A percentile compares a stretch with the other conserved stretches of the same genome.
Evolutionary conservation across 2,329 filamentous ascomycete genomes (phyloP).

Genomic region (Mariannaea sp.): DNA sequence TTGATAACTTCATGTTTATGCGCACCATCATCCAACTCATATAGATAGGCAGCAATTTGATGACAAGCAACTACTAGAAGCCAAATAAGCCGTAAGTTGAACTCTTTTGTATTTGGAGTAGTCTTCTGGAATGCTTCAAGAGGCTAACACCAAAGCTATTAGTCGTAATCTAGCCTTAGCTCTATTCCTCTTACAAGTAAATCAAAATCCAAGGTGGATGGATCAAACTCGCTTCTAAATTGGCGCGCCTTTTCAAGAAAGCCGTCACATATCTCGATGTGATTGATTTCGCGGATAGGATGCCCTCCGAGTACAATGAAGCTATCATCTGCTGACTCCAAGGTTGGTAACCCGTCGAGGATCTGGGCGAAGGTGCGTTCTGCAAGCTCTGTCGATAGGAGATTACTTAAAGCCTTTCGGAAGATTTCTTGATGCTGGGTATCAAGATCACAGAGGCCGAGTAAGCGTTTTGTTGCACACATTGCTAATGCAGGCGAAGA

Average conservation of each 20-base stretch:
- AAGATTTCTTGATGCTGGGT: background rate
- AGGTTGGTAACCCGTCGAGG: conserved; percentile 5
- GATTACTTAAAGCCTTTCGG: background rate
- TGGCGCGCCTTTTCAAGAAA: conserved; percentile 11
- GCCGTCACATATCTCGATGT: background rate
- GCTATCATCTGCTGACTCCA: background rate
- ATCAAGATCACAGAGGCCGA: background rate
- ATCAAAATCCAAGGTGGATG: background rate
- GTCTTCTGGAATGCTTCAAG: conserved; percentile 5
- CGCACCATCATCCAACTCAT: conserved; percentile 10
- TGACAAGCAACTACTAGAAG: conserved; percentile 10
- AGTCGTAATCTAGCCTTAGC: background rate
- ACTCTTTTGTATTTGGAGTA: background rate
- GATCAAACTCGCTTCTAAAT: conserved; percentile 1
- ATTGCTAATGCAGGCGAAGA: no score
- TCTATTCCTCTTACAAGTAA: background rate
- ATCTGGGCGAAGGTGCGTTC: conserved; percentile 4
- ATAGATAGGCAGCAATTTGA: conserved; percentile 14
- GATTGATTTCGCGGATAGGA: conserved; percentile 2
- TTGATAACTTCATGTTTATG: conserved; percentile 14
- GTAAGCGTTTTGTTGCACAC: no score
- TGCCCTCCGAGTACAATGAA: background rate
- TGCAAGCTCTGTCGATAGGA: background rate
- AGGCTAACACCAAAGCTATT: background rate
- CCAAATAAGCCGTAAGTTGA: conserved; percentile 15